These are phyloP conservation scores for Phytophthora litchii DNA, from an alignment of 352 stramenopile genomes.

Conservation along the genomic window DNA sequence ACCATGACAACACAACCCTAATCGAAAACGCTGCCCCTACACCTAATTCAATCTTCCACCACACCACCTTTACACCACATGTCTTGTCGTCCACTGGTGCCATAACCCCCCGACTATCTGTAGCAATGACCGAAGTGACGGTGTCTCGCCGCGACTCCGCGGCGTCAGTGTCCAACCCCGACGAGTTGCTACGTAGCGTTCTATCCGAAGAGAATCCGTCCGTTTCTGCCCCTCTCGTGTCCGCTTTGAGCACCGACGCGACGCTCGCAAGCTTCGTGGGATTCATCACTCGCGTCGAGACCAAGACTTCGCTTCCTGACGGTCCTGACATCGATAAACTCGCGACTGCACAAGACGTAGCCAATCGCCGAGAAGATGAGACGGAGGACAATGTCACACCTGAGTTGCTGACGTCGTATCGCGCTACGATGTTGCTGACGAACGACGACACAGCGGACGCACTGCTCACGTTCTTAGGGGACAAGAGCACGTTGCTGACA, in stretches of 20 bases:
- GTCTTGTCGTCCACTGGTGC: conserved; percentile 9
- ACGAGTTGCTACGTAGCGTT: conserved; percentile 50
- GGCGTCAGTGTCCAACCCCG: conserved; percentile 23
- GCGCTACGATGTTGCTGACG: conserved; percentile 90
- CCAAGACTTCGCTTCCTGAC: conserved; percentile 39
- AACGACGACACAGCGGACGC: conserved; percentile 84
- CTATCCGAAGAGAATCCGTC: conserved; percentile 55
- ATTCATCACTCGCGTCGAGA: conserved; percentile 64
- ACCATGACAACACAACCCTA: conserved; percentile 13
- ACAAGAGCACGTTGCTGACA: conserved; percentile 81
- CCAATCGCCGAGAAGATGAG: conserved; percentile 34
- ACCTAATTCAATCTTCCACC: background rate
- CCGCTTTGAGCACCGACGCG: conserved; percentile 65
- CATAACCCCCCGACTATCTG: conserved; percentile 12
- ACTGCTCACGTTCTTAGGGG: conserved; percentile 80
- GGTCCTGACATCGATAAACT: conserved; percentile 42
- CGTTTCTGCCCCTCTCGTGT: conserved; percentile 63
- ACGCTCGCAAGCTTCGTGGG: conserved; percentile 59
- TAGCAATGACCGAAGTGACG: conserved; percentile 42
- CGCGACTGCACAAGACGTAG: conserved; percentile 21
- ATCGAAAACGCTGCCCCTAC: background rate
- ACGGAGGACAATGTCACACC: conserved; percentile 49
- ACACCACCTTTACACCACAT: background rate
- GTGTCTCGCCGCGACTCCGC: conserved; percentile 37
- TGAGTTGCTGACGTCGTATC: conserved; percentile 77